Percentiles rank a stretch among this genome's conserved stretches.
Conservation (phyloP, 2,329 filamentous ascomycete species). For the Sporothrix schenckii region DNA sequence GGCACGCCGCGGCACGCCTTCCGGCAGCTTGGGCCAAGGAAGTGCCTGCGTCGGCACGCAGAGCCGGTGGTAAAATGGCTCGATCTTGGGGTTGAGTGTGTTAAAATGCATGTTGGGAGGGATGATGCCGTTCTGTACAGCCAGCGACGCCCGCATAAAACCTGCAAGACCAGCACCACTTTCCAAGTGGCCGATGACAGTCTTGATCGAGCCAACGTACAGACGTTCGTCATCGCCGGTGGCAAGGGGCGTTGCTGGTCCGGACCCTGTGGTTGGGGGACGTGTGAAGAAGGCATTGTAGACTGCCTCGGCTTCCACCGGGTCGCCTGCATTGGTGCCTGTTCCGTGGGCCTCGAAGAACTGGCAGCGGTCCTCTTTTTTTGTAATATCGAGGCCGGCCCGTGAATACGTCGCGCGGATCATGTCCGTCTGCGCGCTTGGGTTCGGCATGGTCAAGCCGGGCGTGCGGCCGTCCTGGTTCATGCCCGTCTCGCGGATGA, state of each 20-base stretch:
- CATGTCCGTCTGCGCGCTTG: slow-evolving; percentile 48
- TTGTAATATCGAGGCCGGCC: slow-evolving; percentile 47
- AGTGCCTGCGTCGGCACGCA: slow-evolving; percentile 42
- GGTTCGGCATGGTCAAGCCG: slow-evolving; percentile 60
- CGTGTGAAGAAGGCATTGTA: slow-evolving; percentile 46
- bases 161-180: slow-evolving; percentile 55
- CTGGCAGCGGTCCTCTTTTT: slow-evolving; percentile 46
- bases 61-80: slow-evolving; percentile 44
- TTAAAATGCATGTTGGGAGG: slow-evolving; percentile 51
- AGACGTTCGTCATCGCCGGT: slow-evolving; percentile 33
- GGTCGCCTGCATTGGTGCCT: slow-evolving; percentile 39
- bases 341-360: slow-evolving; percentile 55
- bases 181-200: slow-evolving; percentile 55
- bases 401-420: slow-evolving; percentile 51
- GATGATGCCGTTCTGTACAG: slow-evolving; percentile 47
- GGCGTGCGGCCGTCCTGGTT: slow-evolving; percentile 56
- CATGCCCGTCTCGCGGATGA: slow-evolving; percentile 53
- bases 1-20: slow-evolving; percentile 46
- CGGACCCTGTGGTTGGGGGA: background rate
- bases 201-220: slow-evolving; percentile 50
- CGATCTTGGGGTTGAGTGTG: slow-evolving; percentile 47
- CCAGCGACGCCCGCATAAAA: slow-evolving; percentile 50
- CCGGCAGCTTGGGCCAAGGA: slow-evolving; percentile 45
- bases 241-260: background rate
- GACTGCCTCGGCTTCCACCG: slow-evolving; percentile 51